A percentile compares a stretch with the other conserved stretches of the same genome.
Conservation (phyloP, 352 stramenopile species). For the Phytophthora brassicae region DNA sequence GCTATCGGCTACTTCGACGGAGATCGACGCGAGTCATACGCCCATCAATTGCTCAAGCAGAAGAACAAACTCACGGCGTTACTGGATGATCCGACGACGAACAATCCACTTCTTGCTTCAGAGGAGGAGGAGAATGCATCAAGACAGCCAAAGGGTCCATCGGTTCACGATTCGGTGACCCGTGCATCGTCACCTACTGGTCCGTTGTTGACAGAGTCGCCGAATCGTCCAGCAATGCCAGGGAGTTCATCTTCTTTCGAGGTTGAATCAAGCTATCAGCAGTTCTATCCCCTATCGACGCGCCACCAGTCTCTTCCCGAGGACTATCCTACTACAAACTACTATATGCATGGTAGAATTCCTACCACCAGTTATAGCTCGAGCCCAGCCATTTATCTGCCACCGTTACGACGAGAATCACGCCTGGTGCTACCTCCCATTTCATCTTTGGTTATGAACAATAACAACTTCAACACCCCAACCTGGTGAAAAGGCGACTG, state of each 20-base stretch:
- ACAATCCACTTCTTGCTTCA: conserved; percentile 39
- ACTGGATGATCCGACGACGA: conserved; percentile 62
- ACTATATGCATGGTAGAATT: conserved; percentile 11
- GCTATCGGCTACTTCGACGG: conserved; percentile 81
- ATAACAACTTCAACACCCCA: conserved; percentile 9
- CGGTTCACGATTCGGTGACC: conserved; percentile 7
- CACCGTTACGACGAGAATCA: conserved; percentile 38
- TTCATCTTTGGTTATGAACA: conserved; percentile 43
- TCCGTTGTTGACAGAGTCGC: conserved; percentile 26
- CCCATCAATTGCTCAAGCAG: conserved; percentile 71
- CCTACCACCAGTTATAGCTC: conserved; percentile 1
- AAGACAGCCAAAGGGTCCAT: conserved; percentile 9
- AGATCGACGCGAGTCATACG: conserved; percentile 65
- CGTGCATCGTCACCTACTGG: conserved; percentile 30
- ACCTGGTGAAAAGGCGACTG: conserved; percentile 27
- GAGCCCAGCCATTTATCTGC: conserved; percentile 25
- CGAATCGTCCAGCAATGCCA: conserved; percentile 8
- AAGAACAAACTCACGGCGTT: conserved; percentile 70
- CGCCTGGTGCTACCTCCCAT: conserved; percentile 50
- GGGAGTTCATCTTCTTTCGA: conserved; percentile 2
- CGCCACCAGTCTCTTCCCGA: conserved; percentile 8
- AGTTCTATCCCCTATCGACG: conserved; percentile 17
- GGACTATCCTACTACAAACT: conserved; percentile 2
- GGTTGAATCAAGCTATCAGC: conserved; percentile 19
- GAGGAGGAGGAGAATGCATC: conserved; percentile 30